Base-by-base conservation (phyloP, 768 basidiomycete species). In the Artomyces pyxidatus region DNA sequence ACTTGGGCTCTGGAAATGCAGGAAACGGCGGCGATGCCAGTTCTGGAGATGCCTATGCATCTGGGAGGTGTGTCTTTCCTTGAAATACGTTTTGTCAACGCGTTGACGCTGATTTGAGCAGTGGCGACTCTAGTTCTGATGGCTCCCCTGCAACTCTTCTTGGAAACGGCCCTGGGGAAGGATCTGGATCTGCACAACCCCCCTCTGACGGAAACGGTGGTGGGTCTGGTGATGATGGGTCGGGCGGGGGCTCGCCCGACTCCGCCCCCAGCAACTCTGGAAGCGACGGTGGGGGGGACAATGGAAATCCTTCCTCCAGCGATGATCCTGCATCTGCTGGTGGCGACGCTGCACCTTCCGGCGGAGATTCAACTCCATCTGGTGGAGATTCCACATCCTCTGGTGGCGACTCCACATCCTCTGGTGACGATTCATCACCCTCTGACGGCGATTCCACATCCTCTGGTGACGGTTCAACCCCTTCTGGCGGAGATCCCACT, bases 21-120 rank as follows among this genome's bases (percentile, higher is more conserved):
- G 57, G 57, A 6, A 28, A 58, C 9, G 57, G 57, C 22, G 57
- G 57, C n/a, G 42, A 48, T 9, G 55, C 57, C 32, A 49, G 42
- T 28, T 56, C 55, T 25, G 55, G 55, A 4, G 47, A 42, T 41
- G 48, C 53, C 6, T 41, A 45, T 30, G 47, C 52, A 8, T 32
- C 45, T 27, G 52, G 54, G 45, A 47, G 45, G 48, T 49, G 38
- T 17, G 45, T 42, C 42, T 12, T 14, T 25, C 11, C 28, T 22
- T 30, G 42, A 3, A 27, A 3, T 10, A 35, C 32, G 12, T 35
- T 17, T 5, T 35, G 14, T 35, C 32, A 35, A 14, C 5, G 12
- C 32, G 14, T 17, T 35, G 12, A 35, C 32, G 32, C 4, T 17
- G 32, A n/a, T n/a, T n/a, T n/a, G n/a, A n/a, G 32, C 32, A 35